Conservation (phyloP, 371 early-diverging fungal species). For the Zychaea mexicana region DNA sequence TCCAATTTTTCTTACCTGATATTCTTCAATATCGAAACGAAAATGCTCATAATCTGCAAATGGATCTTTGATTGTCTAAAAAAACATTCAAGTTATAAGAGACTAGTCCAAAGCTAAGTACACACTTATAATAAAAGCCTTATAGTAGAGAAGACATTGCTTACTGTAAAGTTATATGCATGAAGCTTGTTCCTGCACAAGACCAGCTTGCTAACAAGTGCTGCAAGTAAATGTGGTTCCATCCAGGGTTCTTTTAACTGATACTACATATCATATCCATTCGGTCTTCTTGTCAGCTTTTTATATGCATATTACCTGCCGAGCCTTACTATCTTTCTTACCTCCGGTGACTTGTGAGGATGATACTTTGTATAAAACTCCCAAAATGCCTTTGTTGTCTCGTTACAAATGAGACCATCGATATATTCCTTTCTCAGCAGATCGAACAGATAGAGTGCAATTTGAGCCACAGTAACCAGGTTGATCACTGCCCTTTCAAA, state of each 20-base stretch:
- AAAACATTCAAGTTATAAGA: neutral
- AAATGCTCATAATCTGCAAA: constrained; percentile 61
- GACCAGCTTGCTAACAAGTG: constrained; percentile 58
- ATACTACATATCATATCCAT: constrained; percentile 10
- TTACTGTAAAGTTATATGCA: constrained; percentile 60
- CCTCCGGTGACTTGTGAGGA: constrained; percentile 52
- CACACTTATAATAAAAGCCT: neutral
- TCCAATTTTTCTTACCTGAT: constrained; percentile 44
- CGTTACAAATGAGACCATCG: constrained; percentile 65
- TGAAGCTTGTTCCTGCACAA: constrained; percentile 62
- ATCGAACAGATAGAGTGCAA: constrained; percentile 55
- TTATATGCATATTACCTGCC: neutral
- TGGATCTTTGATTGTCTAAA: constrained; percentile 62
- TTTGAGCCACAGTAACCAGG: constrained; percentile 56
- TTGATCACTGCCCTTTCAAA: constrained; percentile 62
- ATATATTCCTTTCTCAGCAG: constrained; percentile 48
- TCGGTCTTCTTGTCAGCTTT: no score
- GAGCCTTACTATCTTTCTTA: constrained; percentile 18
- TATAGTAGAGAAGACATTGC: neutral
- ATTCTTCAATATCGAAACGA: constrained; percentile 52
- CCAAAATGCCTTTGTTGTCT: constrained; percentile 56
- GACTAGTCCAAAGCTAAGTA: neutral
- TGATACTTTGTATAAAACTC: constrained; percentile 53
- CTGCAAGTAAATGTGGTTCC: constrained; percentile 63
- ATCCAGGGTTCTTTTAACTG: constrained; percentile 53